phyloP scores from a whole-genome alignment of 2,329 filamentous ascomycete genomes.

The Xylaria sp. region DNA sequence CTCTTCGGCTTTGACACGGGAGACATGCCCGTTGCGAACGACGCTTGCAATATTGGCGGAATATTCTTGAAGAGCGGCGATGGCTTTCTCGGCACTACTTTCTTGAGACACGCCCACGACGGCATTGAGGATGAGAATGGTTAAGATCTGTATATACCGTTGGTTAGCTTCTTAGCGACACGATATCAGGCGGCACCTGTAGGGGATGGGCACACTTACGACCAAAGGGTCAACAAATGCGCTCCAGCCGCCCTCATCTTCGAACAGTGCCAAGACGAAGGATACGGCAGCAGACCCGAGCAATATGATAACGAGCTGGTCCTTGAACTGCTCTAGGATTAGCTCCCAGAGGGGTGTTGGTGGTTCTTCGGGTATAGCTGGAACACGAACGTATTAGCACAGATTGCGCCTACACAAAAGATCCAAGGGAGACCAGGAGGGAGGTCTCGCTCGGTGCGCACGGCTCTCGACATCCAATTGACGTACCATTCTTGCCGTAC shows the following conservation, averaged over 20 bases:
- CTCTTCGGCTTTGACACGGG: constrained; percentile 92
- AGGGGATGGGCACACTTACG: constrained; percentile 60
- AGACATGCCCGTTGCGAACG: constrained; percentile 79
- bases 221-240: constrained; percentile 96
- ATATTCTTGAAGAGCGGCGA: constrained; percentile 97
- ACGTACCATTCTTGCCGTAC: constrained; percentile 70
- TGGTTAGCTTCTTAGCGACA: constrained; percentile 28
- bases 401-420: constrained; percentile 11
- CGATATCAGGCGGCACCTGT: background rate
- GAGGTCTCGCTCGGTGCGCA: constrained; percentile 25
- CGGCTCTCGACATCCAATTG: background rate
- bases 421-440: too few species aligned
- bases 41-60: constrained; percentile 98
- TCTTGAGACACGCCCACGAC: constrained; percentile 98
- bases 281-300: constrained; percentile 92
- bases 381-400: constrained; percentile 22
- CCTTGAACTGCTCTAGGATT: constrained; percentile 98
- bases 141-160: constrained; percentile 74
- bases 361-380: constrained; percentile 80
- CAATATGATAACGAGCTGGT: constrained; percentile 95
- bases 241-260: constrained; percentile 92
- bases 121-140: constrained; percentile 94
- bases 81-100: constrained; percentile 97
- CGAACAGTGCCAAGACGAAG: constrained; percentile 90
- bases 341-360: constrained; percentile 96